Base-by-base conservation (phyloP, 139 green algal species). In the Micromonas pusilla region DNA sequence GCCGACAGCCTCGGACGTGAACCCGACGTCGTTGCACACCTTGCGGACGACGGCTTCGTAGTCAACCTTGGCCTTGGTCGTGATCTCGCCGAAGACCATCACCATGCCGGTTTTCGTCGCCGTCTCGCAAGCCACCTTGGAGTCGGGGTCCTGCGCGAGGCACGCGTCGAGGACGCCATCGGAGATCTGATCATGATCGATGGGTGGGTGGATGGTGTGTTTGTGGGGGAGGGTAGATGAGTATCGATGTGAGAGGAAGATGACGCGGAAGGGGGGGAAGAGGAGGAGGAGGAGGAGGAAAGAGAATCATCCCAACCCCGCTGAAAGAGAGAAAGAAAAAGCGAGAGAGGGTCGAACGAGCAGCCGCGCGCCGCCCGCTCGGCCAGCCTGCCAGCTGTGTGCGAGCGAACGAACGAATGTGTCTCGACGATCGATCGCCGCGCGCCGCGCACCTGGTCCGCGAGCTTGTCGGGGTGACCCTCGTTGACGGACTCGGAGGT, bases 81-180 rank as follows among this genome's bases (percentile, higher is more conserved):
- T 99, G 88, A 99, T 99, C 88, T 99, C 96, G 70, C 96, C 96
- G 78, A 99, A 99, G 21, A 99, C 90, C 95, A 99, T 98, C 82
- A 99, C 94, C 94, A 99, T 98, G 86, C 91, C 90, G 26, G 95
- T 99, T 93, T 99, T 99, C 72, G 94, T 97, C 76, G 87, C 90
- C 0, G 93, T 98, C 89, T 99, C 95, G 87, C 95, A 99, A 19
- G 95, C 95, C 39, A 97, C 93, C 90, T 96, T 97, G 76, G 92
- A 93, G 63, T 92, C 88, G 6, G 93, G 94, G 82, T 98, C 94
- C 86, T 97, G 90, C 76, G 91, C 94, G 32, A 99, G 88, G 89
- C 92, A 97, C 3, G 95, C 95, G 72, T 99, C 95, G 45, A 99
- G 87, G 65, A 99, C 89, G 52, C 93, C 93, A 89, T 99, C 95